A percentile compares a stretch with the other conserved stretches of the same genome.
These are phyloP conservation scores for Floccularia luteovirens DNA, from an alignment of 768 basidiomycete species.

Conservation along the genomic window DNA sequence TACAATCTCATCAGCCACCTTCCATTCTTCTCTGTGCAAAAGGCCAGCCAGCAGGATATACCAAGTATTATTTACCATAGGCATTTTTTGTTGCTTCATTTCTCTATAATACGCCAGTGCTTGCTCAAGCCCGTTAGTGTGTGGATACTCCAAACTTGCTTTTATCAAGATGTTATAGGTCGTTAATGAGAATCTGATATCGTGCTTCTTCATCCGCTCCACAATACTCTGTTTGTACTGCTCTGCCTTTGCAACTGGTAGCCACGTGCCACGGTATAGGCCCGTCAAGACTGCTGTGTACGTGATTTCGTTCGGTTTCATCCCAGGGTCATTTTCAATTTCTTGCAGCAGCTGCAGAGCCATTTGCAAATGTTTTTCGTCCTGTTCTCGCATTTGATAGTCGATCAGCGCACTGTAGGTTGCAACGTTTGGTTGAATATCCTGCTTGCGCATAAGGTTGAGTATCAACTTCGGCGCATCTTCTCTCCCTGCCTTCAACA, in stretches of 20 bases:
- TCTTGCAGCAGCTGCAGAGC: slow-evolving; percentile 63
- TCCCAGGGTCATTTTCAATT: slow-evolving; percentile 58
- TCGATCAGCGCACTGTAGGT: slow-evolving; percentile 79
- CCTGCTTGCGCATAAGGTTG: slow-evolving; percentile 68
- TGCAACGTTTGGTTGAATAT: slow-evolving; percentile 65
- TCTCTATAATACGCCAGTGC: slow-evolving; percentile 55
- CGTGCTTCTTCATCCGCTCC: slow-evolving; percentile 47
- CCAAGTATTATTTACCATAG: slow-evolving; percentile 62
- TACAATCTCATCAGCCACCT: slow-evolving; percentile 50
- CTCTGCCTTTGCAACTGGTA: slow-evolving; percentile 33
- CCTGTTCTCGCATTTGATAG: slow-evolving; percentile 54
- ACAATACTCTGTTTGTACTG: slow-evolving; percentile 44
- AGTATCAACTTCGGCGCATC: slow-evolving; percentile 64
- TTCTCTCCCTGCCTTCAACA: slow-evolving; percentile 58
- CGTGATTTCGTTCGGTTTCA: slow-evolving; percentile 67
- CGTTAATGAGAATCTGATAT: slow-evolving; percentile 47
- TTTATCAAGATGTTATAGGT: slow-evolving; percentile 76
- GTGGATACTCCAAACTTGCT: slow-evolving; percentile 48
- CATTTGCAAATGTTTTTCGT: slow-evolving; percentile 42
- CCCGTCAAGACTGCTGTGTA: slow-evolving; percentile 78
- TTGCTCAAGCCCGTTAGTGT: slow-evolving; percentile 39
- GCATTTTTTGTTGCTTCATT: slow-evolving; percentile 43
- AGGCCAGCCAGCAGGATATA: slow-evolving; percentile 68
- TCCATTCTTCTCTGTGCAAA: slow-evolving; percentile 48
- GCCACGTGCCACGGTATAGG: slow-evolving; percentile 54